Conservation (phyloP, 129 eudicot species). For the Sambucus nigra region DNA sequence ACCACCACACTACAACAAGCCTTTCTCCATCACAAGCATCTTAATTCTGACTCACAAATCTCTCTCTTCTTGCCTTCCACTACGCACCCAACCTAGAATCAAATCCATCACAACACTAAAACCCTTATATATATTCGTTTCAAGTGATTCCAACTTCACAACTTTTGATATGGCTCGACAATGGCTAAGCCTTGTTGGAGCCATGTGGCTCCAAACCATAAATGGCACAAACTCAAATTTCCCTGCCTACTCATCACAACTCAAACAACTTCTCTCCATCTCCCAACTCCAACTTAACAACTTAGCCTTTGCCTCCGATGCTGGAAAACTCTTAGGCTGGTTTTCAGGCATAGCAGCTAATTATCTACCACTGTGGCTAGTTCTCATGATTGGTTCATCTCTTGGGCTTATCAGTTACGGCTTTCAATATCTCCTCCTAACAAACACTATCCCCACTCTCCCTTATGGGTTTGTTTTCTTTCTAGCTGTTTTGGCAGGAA, state of each 20-base stretch:
- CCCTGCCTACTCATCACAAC: slow-evolving; percentile 82
- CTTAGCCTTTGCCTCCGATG: slow-evolving; percentile 85
- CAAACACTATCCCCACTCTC: slow-evolving; percentile 25
- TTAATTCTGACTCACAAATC: no score
- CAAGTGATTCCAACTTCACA: background rate
- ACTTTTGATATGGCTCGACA: slow-evolving; percentile 38
- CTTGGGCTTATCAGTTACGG: slow-evolving; percentile 78
- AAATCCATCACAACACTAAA: background rate
- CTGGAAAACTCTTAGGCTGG: slow-evolving; percentile 73
- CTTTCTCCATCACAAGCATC: no score
- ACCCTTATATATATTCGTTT: background rate
- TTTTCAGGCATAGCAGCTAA: slow-evolving; percentile 60
- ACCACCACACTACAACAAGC: no score
- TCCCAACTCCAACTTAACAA: slow-evolving; percentile 89
- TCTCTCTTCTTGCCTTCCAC: no score
- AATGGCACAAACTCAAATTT: slow-evolving; percentile 81
- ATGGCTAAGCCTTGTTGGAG: slow-evolving; percentile 72
- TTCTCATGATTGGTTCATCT: slow-evolving; percentile 50
- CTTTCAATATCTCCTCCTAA: slow-evolving; percentile 44
- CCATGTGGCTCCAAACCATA: slow-evolving; percentile 75
- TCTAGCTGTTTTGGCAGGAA: slow-evolving; percentile 64
- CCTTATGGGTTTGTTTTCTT: slow-evolving; percentile 47
- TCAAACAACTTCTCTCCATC: slow-evolving; percentile 56
- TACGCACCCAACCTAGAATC: no score
- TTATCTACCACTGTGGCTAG: slow-evolving; percentile 69